Evolutionary conservation across 1,139 yeast species (phyloP), one percentile per base, ranked within the genome.

Genomic region (Pichia sorboxylosa): DNA sequence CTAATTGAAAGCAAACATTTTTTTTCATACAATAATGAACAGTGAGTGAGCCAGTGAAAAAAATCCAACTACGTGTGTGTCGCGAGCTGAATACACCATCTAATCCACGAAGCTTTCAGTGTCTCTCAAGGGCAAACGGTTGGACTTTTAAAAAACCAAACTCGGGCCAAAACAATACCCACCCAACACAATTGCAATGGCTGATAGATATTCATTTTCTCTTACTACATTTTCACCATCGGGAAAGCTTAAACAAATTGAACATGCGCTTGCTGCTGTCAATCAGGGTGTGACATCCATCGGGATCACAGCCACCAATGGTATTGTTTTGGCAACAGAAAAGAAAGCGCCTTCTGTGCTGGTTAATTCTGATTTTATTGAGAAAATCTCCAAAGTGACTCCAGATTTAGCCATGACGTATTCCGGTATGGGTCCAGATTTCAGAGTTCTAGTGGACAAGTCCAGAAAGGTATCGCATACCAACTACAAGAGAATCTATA

Each of bases 401-500:
- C 98, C 98, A 26, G 85, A 90, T 52, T 83, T 90, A 44, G 98
- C 97, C 38, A 84, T 90, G 72, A 85, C 94, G 5, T 92, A 92
- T 60, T 73, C 95, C 13, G 99, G 99, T 19, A 87, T 92, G 97
- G 98, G 98, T 11, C 98, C 99, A 15, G 99, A 92, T 58, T 92
- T 82, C 64, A 69, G 99, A 45, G 94, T 92, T 15, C 69, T 92
- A 33, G 85, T 87, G 28, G 97, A 90, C 57, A 80, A 80, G 55
- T 90, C 97, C 11, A 73, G 99, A 49, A 87, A 84, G 57, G 76
- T 81, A 41, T 84, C 97, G 27, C 98, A 92, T 57, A 77, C 95
- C 14, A 73, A 81, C 51, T 92, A 92, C 60, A 87, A 87, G 62
- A 72, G 95, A 52, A 67, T 87, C 43, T 92, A 90, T 61, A 87